A percentile compares a stretch with the other conserved stretches of the same genome.
phyloP scores from a whole-genome alignment of 192 early-diverging fungal genomes.

The Umbelopsis ramanniana region DNA sequence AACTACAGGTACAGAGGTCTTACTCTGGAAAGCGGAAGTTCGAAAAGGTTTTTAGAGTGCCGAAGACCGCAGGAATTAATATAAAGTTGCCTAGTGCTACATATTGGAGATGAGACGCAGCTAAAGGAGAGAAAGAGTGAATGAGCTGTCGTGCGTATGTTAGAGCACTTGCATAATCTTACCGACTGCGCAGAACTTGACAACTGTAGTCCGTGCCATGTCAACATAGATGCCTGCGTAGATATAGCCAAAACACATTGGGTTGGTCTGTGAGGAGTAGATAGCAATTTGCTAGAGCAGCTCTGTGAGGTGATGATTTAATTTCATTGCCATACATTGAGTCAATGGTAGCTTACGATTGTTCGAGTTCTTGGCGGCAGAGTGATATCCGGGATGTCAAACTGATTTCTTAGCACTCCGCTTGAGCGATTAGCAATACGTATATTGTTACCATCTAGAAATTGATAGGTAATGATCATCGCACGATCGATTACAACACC shows the following conservation, averaged over 20 bases:
- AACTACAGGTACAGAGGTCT: neutral
- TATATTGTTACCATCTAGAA: slow-evolving; percentile 18
- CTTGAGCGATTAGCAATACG: slow-evolving; percentile 30
- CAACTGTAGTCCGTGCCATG: slow-evolving; percentile 11
- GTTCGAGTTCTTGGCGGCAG: slow-evolving; percentile 28
- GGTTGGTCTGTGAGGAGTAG: slow-evolving; percentile 37
- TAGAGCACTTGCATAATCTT: neutral
- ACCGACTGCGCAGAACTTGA: slow-evolving; percentile 29
- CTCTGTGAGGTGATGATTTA: neutral
- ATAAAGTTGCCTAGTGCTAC: slow-evolving; percentile 34
- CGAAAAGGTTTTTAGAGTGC: slow-evolving; percentile 22
- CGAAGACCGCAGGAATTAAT: slow-evolving; percentile 29
- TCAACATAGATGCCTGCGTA: slow-evolving; percentile 43
- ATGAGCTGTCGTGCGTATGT: too few relatives aligned
- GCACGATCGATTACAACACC: slow-evolving; percentile 29
- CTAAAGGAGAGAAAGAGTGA: neutral
- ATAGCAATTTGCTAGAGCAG: slow-evolving; percentile 23
- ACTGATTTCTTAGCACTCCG: slow-evolving; percentile 27
- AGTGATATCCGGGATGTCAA: slow-evolving; percentile 35
- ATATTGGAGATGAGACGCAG: slow-evolving; percentile 29
- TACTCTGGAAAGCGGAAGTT: slow-evolving; percentile 38
- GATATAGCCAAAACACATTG: slow-evolving; percentile 35
- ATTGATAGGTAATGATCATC: slow-evolving; percentile 36
- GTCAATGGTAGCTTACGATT: slow-evolving; percentile 21
- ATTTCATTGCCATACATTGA: neutral